Evolutionary conservation across 352 stramenopile genomes (phyloP).

Genomic region (Phytophthora crassamura): DNA sequence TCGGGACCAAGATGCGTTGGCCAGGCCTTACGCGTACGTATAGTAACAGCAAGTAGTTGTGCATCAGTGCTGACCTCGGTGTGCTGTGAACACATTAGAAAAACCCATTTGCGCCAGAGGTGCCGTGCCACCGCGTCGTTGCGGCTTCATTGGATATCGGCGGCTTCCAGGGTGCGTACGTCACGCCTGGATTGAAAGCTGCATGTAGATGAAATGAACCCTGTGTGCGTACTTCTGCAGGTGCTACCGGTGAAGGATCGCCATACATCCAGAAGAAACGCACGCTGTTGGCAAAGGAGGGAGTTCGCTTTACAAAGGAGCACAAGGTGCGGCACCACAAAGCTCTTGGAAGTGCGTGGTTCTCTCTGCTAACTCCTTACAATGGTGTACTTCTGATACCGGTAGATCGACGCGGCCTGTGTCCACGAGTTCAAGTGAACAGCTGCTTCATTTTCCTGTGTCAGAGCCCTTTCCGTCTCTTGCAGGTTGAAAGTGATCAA

Average conservation of each 20-base stretch:
- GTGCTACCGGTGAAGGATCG: conserved; percentile 64
- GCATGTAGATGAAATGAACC: not conserved
- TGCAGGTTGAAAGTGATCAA: not conserved
- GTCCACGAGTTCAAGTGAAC: conserved; percentile 56
- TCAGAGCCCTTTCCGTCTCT: not conserved
- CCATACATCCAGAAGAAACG: conserved; percentile 76
- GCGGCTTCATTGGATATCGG: conserved; percentile 71
- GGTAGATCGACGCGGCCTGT: conserved; percentile 60
- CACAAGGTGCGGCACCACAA: conserved; percentile 50
- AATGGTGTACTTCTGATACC: not conserved
- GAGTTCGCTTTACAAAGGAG: conserved; percentile 64
- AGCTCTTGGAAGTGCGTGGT: not conserved
- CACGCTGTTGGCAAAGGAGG: conserved; percentile 63
- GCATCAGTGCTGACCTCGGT: not conserved
- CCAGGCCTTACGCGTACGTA: conserved; percentile 75
- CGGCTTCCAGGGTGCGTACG: conserved; percentile 68
- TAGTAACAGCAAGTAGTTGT: not conserved
- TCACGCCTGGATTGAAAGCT: not conserved
- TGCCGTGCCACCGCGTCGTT: conserved; percentile 85
- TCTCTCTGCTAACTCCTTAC: not conserved
- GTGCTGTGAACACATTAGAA: conserved; percentile 43
- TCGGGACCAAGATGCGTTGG: conserved; percentile 79
- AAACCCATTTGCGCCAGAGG: conserved; percentile 81
- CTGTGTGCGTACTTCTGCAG: conserved; percentile 28
- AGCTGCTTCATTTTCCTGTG: conserved; percentile 1